These are phyloP conservation scores for Annulohypoxylon nitens DNA, from an alignment of 495 filamentous ascomycete genomes.

Conservation along the genomic window DNA sequence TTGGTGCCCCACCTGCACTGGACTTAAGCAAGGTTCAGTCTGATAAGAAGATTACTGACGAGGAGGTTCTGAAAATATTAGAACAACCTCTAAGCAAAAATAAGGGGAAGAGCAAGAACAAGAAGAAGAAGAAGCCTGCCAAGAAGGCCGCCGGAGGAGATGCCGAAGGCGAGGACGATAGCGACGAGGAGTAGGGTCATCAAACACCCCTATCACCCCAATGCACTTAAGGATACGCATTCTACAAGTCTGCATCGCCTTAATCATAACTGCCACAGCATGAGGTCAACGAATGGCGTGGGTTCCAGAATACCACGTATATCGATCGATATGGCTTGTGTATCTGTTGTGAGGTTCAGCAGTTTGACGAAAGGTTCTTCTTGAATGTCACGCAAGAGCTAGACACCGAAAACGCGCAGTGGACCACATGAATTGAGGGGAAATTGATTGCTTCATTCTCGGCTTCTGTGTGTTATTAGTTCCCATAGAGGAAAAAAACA, in stretches of 20 bases:
- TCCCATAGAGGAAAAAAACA: slow-evolving; percentile 31
- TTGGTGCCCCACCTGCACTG: slow-evolving; percentile 77
- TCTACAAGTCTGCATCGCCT: slow-evolving; percentile 23
- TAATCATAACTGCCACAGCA: slow-evolving; percentile 9
- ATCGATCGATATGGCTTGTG: slow-evolving; percentile 23
- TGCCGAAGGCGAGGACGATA: slow-evolving; percentile 54
- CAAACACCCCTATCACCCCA: background rate
- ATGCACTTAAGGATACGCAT: slow-evolving; percentile 13
- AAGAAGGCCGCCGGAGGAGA: slow-evolving; percentile 71
- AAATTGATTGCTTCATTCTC: slow-evolving; percentile 25
- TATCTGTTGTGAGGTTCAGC: slow-evolving; percentile 15
- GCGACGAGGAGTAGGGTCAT: slow-evolving; percentile 55
- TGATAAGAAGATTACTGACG: slow-evolving; percentile 97
- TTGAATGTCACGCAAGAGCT: slow-evolving; percentile 15
- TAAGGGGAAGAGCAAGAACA: slow-evolving; percentile 86
- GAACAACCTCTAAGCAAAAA: slow-evolving; percentile 84
- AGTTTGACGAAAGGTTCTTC: slow-evolving; percentile 15
- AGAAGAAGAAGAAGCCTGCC: slow-evolving; percentile 83
- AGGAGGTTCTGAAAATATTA: slow-evolving; percentile 93
- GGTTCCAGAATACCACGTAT: slow-evolving; percentile 11
- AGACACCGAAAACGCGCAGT: slow-evolving; percentile 17
- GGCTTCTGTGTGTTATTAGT: slow-evolving; percentile 40
- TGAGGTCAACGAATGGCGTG: background rate
- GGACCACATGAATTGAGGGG: slow-evolving; percentile 14
- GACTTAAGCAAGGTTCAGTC: slow-evolving; percentile 86